These are phyloP conservation scores for Musa beccarii DNA, from an alignment of 176 grass and related monocot species.

Conservation along the genomic window DNA sequence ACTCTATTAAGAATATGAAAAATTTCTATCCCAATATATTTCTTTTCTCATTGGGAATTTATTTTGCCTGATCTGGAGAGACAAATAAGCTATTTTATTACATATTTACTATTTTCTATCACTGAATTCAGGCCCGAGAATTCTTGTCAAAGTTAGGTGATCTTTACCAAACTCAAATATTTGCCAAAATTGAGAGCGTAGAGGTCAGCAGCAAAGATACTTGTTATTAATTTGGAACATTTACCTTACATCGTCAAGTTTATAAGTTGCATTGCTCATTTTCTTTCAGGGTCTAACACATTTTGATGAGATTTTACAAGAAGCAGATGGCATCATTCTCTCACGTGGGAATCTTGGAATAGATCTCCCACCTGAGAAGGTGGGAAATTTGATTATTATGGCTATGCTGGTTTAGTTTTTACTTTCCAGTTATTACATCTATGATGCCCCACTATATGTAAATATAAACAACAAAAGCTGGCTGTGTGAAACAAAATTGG, in stretches of 20 bases:
- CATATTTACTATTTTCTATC: not conserved
- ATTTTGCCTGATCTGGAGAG: too few species aligned
- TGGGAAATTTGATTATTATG: constrained; percentile 8
- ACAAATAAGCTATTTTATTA: not conserved
- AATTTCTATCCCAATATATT: too few species aligned
- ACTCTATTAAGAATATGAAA: too few species aligned
- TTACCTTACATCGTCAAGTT: not conserved
- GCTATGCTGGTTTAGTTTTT: not conserved
- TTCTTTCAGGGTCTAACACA: constrained; percentile 50
- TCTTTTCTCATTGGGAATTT: too few species aligned
- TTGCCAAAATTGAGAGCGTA: constrained; percentile 97
- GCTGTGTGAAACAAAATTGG: not conserved
- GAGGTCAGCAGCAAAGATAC: constrained; percentile 50
- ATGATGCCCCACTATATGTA: not conserved
- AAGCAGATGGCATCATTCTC: constrained; percentile 14
- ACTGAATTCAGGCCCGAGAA: constrained; percentile 51
- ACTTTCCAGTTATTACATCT: not conserved
- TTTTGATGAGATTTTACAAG: constrained; percentile 14
- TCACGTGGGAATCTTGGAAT: constrained; percentile 12
- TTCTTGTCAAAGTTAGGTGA: constrained; percentile 77
- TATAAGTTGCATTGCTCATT: constrained; percentile 12
- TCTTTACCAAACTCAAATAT: constrained; percentile 93
- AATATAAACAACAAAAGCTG: too few species aligned
- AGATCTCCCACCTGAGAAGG: constrained; percentile 97
- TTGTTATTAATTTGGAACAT: not conserved